phyloP scores from a whole-genome alignment of 768 basidiomycete species.

The Clitopilus passeckerianus region DNA sequence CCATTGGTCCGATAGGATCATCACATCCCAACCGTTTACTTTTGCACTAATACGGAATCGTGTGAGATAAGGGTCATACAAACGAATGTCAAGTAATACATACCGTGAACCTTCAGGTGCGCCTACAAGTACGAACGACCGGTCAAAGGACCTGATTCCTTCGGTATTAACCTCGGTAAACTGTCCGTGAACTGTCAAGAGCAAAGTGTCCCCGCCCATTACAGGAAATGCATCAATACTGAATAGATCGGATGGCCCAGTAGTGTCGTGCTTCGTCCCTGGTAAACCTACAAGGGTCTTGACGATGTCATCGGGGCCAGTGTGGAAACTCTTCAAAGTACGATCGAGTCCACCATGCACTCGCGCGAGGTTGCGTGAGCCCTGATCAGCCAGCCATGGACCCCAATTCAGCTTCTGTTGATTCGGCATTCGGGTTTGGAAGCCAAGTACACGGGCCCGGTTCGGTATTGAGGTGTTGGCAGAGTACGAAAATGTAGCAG shows the following conservation, averaged over 20 bases:
- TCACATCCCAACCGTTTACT: conserved; percentile 82
- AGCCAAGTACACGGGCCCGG: conserved; percentile 70
- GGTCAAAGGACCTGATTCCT: conserved; percentile 89
- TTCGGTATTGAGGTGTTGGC: conserved; percentile 79
- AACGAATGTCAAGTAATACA: conserved; percentile 23
- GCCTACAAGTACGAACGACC: conserved; percentile 83
- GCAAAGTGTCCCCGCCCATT: conserved; percentile 58
- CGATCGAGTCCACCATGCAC: conserved; percentile 60
- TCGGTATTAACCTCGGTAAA: conserved; percentile 77
- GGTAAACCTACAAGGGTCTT: conserved; percentile 64
- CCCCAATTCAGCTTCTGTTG: conserved; percentile 81
- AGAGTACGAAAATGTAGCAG: conserved; percentile 89
- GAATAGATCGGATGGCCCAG: conserved; percentile 76
- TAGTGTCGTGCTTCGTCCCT: conserved; percentile 76
- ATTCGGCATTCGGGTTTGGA: conserved; percentile 69
- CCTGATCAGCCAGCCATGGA: conserved; percentile 56
- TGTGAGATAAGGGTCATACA: conserved; percentile 4
- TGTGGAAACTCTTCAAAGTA: conserved; percentile 61
- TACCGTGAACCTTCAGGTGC: conserved; percentile 81
- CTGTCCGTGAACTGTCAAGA: conserved; percentile 82
- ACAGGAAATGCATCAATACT: conserved; percentile 84
- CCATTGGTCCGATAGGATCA: conserved; percentile 86
- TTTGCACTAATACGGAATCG: conserved; percentile 50
- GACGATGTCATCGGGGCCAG: conserved; percentile 62
- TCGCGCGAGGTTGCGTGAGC: conserved; percentile 75